A percentile compares a stretch with the other conserved stretches of the same genome.
phyloP scores from a whole-genome alignment of 345 rosid species.

The Ceriops tagal region DNA sequence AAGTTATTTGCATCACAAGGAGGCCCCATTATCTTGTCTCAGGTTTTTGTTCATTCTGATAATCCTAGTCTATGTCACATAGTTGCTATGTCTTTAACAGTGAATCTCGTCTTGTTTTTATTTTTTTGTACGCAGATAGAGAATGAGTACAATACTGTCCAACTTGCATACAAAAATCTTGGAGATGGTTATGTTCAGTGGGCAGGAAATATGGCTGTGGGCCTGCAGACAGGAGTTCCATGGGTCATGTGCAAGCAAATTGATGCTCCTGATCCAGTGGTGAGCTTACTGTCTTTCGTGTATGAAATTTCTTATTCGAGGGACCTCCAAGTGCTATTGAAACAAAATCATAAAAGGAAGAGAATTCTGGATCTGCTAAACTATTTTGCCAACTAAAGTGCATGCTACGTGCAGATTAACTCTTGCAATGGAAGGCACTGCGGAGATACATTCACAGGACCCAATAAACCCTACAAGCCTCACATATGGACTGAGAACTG shows the following conservation, averaged over 20 bases:
- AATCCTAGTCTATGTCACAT: not conserved
- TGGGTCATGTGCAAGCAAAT: slow-evolving; percentile 94
- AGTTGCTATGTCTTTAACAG: not conserved
- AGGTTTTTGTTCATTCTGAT: slow-evolving; percentile 28
- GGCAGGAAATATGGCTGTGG: slow-evolving; percentile 61
- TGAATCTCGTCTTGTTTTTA: not conserved
- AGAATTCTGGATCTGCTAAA: too few relatives aligned
- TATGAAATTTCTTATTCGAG: not conserved
- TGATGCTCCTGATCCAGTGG: slow-evolving; percentile 83
- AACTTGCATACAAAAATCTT: slow-evolving; percentile 49
- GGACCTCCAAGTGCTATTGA: too few relatives aligned
- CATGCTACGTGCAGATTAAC: slow-evolving; percentile 51
- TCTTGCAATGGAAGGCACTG: slow-evolving; percentile 98
- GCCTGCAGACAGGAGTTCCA: slow-evolving; percentile 58
- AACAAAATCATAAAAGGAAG: too few relatives aligned
- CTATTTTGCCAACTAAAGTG: not conserved
- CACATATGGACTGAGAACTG: slow-evolving; percentile 94
- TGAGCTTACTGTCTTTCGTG: slow-evolving; percentile 25
- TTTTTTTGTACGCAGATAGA: slow-evolving; percentile 53
- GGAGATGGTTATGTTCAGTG: slow-evolving; percentile 66
- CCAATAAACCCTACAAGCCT: slow-evolving; percentile 76
- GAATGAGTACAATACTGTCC: slow-evolving; percentile 77
- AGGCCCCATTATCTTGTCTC: slow-evolving; percentile 71
- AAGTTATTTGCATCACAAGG: slow-evolving; percentile 72
- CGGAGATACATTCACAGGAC: slow-evolving; percentile 91